A percentile compares a stretch with the other conserved stretches of the same genome.
phyloP scores from a whole-genome alignment of 148 eudicot species.

The Chenopodium suecicum region DNA sequence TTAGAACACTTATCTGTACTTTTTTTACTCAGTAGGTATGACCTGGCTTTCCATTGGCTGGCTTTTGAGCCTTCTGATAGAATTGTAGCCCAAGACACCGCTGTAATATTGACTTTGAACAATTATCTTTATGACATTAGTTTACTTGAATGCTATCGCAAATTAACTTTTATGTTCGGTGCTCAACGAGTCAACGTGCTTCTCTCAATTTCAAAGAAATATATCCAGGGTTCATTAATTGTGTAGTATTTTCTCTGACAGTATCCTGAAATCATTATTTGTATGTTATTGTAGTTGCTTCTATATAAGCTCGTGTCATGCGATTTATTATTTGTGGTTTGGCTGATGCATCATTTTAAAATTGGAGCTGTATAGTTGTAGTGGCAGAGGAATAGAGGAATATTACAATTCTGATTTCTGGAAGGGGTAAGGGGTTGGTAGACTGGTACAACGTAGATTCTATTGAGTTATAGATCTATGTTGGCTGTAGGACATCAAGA shows the following conservation, averaged over 20 bases:
- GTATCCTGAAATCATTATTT: neutral
- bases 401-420: neutral
- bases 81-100: neutral
- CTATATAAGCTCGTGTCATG: neutral
- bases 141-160: neutral
- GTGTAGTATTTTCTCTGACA: neutral
- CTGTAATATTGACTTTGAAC: neutral
- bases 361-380: neutral
- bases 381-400: neutral
- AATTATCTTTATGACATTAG: neutral
- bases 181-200: neutral
- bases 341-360: neutral
- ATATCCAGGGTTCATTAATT: neutral
- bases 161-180: neutral
- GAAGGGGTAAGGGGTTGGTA: neutral
- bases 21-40: neutral
- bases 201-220: neutral
- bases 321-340: neutral
- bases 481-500: neutral
- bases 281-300: neutral
- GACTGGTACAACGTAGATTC: neutral
- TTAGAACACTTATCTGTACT: neutral
- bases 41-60: neutral
- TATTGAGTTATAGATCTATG: slow-evolving; percentile 6
- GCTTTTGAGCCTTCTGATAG: neutral